Base-by-base conservation (phyloP, 129 eudicot genomes). In the Lactuca saligna region DNA sequence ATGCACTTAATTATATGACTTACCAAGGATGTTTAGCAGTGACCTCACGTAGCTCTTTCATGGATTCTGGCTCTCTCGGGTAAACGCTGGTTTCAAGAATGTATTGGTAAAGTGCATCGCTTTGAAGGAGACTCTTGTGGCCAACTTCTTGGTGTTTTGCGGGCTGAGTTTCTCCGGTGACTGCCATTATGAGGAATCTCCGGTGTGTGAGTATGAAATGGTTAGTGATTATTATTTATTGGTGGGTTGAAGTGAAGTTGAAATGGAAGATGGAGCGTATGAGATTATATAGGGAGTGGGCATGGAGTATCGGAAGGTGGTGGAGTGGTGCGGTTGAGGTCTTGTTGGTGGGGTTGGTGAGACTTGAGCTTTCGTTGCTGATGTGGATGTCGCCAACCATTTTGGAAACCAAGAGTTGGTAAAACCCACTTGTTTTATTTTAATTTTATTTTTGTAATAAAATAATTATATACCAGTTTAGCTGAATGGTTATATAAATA, bases 1-100 rank as follows among this genome's bases (percentile, higher is more conserved):
- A 0, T 25, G 29, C 29, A 25, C 29, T 25, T 25, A n/a, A n/a
- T n/a, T n/a, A n/a, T n/a, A 25, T 25, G 29, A 25, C 29, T 25
- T 0, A 25, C 29, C 77, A 69, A 9, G 82, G 82, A 13, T 78
- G 82, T 9, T 70, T 78, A 0, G 82, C 49, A 42, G 49, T 42
- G 49, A 42, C 49, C 49, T 42, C 49, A 42, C 49, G 49, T 0
- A 42, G 49, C 49, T 42, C 49, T 42, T 42, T 42, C 49, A 42
- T 42, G 49, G 49, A 42, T 42, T 42, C 49, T 8, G 49, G 49
- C 49, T 42, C 49, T 42, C 49, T 42, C 3, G 49, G 49, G 49
- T 42, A 42, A 8, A 42, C 49, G 0, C 49, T 42, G 49, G 49
- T 42, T 42, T 42, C 49, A 8, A 42, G 49, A 42, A 42, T 42